These are phyloP conservation scores for Torrubiella hemipterigena DNA, from an alignment of 2,329 filamentous ascomycete species.

Conservation along the genomic window DNA sequence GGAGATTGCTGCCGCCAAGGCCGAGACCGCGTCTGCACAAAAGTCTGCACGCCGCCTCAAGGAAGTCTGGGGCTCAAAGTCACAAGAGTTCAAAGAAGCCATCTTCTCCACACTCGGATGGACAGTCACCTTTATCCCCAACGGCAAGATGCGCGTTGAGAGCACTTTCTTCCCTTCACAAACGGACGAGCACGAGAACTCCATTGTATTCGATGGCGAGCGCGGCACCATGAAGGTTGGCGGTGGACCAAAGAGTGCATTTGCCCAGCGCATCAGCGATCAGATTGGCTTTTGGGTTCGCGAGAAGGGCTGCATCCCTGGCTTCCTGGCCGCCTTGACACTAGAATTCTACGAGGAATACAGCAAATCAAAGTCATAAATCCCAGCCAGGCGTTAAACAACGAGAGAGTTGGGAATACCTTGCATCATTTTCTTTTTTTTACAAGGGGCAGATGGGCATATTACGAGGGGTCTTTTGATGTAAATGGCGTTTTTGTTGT, in stretches of 20 bases:
- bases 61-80: constrained; percentile 85
- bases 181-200: constrained; percentile 59
- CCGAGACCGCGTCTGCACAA: constrained; percentile 59
- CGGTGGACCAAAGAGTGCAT: constrained; percentile 75
- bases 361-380: constrained; percentile 5
- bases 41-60: constrained; percentile 80
- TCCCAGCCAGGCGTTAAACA: no score
- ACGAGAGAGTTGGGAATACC: constrained; percentile 2
- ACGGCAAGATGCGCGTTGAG: constrained; percentile 88
- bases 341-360: constrained; percentile 83
- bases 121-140: constrained; percentile 93
- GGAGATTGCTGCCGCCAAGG: constrained; percentile 57
- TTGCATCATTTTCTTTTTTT: background rate
- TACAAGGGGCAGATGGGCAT: background rate
- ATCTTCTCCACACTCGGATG: constrained; percentile 87
- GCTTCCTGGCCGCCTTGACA: constrained; percentile 82
- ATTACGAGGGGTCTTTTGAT: no score
- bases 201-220: constrained; percentile 81
- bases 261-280: constrained; percentile 73
- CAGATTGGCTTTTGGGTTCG: constrained; percentile 94
- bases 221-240: constrained; percentile 96
- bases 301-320: constrained; percentile 85
- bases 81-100: constrained; percentile 87
- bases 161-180: constrained; percentile 65
- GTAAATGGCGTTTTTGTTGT: no score